These are phyloP conservation scores for Fimicolochytrium jonesii DNA, from an alignment of 192 early-diverging fungal genomes.

Conservation along the genomic window DNA sequence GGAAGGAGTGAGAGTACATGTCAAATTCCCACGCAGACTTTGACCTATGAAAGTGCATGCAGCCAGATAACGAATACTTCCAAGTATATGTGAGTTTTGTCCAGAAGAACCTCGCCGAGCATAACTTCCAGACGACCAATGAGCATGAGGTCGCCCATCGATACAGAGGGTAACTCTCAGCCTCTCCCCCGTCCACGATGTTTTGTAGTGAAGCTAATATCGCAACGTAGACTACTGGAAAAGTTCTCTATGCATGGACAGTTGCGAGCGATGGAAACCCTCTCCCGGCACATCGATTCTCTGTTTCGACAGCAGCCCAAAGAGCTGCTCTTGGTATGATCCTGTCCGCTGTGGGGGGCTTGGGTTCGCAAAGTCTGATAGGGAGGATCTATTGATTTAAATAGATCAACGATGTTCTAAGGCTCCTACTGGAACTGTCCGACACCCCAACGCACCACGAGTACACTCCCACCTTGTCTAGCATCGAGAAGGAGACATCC, in stretches of 20 bases:
- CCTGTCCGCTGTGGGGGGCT: not conserved
- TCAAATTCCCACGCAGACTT: too few species aligned
- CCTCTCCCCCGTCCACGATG: not conserved
- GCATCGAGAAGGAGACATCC: not conserved
- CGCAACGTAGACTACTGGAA: slow-evolving; percentile 12
- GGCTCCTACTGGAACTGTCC: slow-evolving; percentile 3
- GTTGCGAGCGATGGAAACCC: too few species aligned
- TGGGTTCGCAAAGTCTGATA: too few species aligned
- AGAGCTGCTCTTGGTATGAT: not conserved
- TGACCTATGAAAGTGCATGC: too few species aligned
- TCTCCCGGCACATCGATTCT: too few species aligned
- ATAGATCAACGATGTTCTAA: slow-evolving; percentile 15
- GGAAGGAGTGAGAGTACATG: too few species aligned
- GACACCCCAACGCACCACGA: not conserved
- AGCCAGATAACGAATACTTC: too few species aligned
- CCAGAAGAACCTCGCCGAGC: too few species aligned
- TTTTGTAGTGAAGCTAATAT: not conserved
- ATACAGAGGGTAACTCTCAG: slow-evolving; percentile 4
- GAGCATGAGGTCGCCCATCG: slow-evolving; percentile 11
- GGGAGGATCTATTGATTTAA: too few species aligned
- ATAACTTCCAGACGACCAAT: slow-evolving; percentile 17
- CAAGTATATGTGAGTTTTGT: too few species aligned
- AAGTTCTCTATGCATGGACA: slow-evolving; percentile 19
- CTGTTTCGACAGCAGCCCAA: not conserved
- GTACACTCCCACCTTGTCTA: not conserved